Evolutionary conservation across 2,329 filamentous ascomycete species (phyloP), one percentile per base, ranked within the genome.

Genomic region (Hirsutella minnesotensis): DNA sequence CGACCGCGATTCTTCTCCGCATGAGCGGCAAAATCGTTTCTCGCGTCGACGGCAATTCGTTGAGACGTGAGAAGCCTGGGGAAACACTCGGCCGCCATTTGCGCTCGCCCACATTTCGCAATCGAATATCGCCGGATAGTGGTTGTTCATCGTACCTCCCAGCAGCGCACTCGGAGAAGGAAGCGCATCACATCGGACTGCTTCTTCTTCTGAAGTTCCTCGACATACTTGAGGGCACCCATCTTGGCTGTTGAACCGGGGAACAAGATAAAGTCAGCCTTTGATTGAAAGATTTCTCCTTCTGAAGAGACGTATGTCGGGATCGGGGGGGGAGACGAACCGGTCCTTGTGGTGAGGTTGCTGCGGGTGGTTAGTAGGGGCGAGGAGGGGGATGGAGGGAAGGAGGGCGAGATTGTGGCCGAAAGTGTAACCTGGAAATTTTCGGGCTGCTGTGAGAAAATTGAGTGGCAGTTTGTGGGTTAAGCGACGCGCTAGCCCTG

Each of bases 161-260:
- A 98, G 89, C 92, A 98, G 77, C 92, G 89, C 68, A 95, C 88
- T 72, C 88, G 90, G 73, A 95, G 87, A 76, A 98, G 84, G 82
- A 98, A 98, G 78, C 89, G 89, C 78, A 96, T 86, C 68, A 98
- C 85, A 81, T 98, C 92, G 72, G 87, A 95, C 84, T 98, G 92
- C 88, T 98, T 98, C 87, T 95, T 95, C 88, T 98, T 96, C 74
- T 95, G 88, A 78, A 98, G 85, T 82, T 98, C 92, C 83, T 98
- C 94, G 76, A 98, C 87, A 79, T 95, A 98, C 79, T 98, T 98
- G 73, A 95, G 87, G 79, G 90, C 90, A 86, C 92, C 92, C 92
- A 95, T 95, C 81, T 90, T 78, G 67, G 64, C 73, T 77, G 56
- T 58, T 12, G 22, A 16, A 27, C 22, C 30, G 18, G 15, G n/a